These are phyloP conservation scores for Didymella segeticola DNA, from an alignment of 2,329 filamentous ascomycete species.

Conservation along the genomic window DNA sequence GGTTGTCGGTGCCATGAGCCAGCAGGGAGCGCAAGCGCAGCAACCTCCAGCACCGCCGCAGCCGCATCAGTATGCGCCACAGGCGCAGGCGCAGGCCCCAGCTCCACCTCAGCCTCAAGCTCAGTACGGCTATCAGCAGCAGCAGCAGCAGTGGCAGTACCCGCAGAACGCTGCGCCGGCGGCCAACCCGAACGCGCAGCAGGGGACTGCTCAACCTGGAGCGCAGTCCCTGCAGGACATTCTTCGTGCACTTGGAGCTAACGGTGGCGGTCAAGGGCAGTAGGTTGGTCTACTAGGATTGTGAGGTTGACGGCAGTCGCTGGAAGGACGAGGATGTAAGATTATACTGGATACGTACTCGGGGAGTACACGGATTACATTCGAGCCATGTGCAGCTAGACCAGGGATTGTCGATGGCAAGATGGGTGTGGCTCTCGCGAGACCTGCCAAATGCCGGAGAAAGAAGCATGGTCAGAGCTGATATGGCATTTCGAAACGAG, in stretches of 20 bases:
- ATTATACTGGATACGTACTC: conserved; percentile 6
- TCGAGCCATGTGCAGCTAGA: conserved; percentile 1
- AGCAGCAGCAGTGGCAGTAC: conserved; percentile 35
- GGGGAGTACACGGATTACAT: not conserved
- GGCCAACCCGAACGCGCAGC: conserved; percentile 24
- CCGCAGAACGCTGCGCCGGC: conserved; percentile 28
- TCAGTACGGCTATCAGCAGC: conserved; percentile 35
- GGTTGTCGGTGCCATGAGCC: conserved; percentile 33
- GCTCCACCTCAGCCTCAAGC: conserved; percentile 31
- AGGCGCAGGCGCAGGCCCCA: conserved; percentile 27
- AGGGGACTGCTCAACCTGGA: conserved; percentile 30
- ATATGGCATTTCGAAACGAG: not conserved
- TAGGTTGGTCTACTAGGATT: not conserved
- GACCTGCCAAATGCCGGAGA: not conserved
- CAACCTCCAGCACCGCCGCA: conserved; percentile 24
- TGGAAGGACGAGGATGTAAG: conserved; percentile 11
- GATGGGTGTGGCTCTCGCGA: not conserved
- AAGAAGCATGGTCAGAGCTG: not conserved
- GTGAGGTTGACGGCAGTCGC: not conserved
- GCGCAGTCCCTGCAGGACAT: conserved; percentile 42
- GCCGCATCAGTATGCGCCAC: conserved; percentile 21
- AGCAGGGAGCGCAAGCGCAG: conserved; percentile 29
- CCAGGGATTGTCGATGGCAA: not conserved
- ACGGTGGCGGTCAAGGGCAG: conserved; percentile 17
- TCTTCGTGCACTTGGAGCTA: conserved; percentile 36